phyloP scores from a whole-genome alignment of 164 flowering plant genomes.

The Brasenia schreberi region DNA sequence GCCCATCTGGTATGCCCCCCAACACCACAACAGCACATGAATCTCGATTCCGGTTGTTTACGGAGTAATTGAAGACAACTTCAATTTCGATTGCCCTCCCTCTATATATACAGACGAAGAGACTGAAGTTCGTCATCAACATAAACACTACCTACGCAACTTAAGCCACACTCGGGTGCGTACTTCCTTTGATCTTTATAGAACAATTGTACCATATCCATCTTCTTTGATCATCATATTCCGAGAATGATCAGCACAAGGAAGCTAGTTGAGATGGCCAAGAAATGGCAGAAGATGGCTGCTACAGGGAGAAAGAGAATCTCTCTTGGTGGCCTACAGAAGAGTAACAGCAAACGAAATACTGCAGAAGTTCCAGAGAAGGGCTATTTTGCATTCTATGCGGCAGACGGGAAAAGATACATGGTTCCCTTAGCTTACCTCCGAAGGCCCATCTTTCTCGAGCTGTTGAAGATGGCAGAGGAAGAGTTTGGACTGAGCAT shows the following conservation, averaged over 20 bases:
- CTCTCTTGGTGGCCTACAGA: background rate
- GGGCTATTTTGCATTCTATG: conserved; percentile 2
- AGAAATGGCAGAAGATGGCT: conserved; percentile 7
- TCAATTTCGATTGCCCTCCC: too few species aligned
- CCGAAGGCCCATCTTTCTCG: background rate
- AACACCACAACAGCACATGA: too few species aligned
- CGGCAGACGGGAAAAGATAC: background rate
- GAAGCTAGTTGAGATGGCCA: conserved; percentile 5
- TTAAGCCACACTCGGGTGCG: background rate
- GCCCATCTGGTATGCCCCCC: too few species aligned
- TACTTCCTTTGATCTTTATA: too few species aligned
- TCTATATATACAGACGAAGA: too few species aligned
- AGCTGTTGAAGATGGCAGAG: conserved; percentile 5
- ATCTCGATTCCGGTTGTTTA: too few species aligned
- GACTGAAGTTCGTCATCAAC: background rate
- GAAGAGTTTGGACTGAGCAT: conserved; percentile 4
- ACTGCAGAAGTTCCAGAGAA: background rate
- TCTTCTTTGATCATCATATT: background rate
- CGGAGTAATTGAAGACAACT: too few species aligned
- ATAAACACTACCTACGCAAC: background rate
- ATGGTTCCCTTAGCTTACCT: conserved; percentile 1
- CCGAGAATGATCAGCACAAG: conserved; percentile 5
- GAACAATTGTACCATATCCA: too few species aligned
- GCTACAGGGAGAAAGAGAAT: conserved; percentile 2
- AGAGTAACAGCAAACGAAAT: too few species aligned